Evolutionary conservation across 1,139 yeast species (phyloP), one percentile per base, ranked within the genome.

Genomic region (Meyerozyma guilliermondii): DNA sequence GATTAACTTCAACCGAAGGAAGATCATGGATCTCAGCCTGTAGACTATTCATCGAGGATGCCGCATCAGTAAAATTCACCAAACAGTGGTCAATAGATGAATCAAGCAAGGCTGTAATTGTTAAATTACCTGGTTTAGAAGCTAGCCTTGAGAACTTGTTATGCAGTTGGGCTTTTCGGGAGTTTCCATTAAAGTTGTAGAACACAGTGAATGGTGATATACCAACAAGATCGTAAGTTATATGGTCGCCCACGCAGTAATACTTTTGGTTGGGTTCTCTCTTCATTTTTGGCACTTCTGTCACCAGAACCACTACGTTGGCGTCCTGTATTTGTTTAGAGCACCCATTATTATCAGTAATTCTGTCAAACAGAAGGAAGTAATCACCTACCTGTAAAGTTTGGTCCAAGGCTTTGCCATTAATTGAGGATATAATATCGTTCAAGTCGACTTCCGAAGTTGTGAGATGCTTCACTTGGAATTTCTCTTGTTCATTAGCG

Each of bases 181-280:
- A 62, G 35, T 71, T 66, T 3, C 76, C 84, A 51, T 87, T 83
- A 65, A 91, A 91, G 13, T 75, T 76, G 59, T 92, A 92, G 40
- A 71, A 77, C 3, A 94, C 76, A 1, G 74, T 74, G 60, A 87
- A 89, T 22, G 96, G 96, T 0, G 95, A 78, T 3, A 78, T 71
- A 5, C 98, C 98, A 11, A 78, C 77, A 47, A 92, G 63, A 47
- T 83, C 78, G 57, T 87, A 87, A 0, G 84, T 74, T 23, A 92
- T 78, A 50, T 87, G 85, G 48, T 92, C 98, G 4, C 98, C 98
- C 31, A 91, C 96, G 74, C 99, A 92, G 55, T 81, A 85, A 52
- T 69, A 58, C 1, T 76, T 72, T 27, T 66, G 64, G 17, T 62
- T 58, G 1, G 74, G 60, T 9, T 45, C 66, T 43, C 62, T 68